Percentiles rank a stretch among this genome's conserved stretches.
Conservation (phyloP, 75 land plant genomes). For the Pinus tabuliformis region DNA sequence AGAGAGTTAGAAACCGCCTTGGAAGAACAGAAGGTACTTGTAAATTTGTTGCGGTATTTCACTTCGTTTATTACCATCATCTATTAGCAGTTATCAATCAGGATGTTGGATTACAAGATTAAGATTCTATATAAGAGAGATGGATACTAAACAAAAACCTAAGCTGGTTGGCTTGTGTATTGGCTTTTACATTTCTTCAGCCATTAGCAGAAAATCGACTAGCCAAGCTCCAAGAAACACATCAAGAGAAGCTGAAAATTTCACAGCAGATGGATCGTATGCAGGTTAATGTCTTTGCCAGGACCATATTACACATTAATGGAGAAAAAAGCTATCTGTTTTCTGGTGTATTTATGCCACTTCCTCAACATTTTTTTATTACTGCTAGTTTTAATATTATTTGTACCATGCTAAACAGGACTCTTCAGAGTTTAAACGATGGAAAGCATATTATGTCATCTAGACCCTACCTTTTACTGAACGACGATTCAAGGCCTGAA, state of each 20-base stretch:
- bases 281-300: constrained; percentile 43
- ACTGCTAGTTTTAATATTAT: neutral
- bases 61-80: neutral
- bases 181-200: constrained; percentile 30
- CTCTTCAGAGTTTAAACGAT: constrained; percentile 41
- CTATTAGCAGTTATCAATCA: neutral
- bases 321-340: neutral
- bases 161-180: neutral
- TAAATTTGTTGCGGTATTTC: neutral
- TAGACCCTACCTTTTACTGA: constrained; percentile 49
- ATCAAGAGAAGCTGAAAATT: constrained; percentile 50
- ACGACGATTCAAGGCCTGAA: constrained; percentile 60
- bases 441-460: constrained; percentile 68
- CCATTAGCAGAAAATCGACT: constrained; percentile 64
- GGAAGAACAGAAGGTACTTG: constrained; percentile 68
- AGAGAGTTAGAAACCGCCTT: constrained; percentile 58
- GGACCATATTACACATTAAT: neutral
- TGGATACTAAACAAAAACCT: neutral
- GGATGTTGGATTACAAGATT: neutral
- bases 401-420: constrained; percentile 39
- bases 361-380: neutral
- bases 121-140: neutral
- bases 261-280: constrained; percentile 61
- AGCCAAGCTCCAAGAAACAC: constrained; percentile 74
- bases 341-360: neutral